A percentile compares a stretch with the other conserved stretches of the same genome.
Conservation (phyloP, 495 filamentous ascomycete genomes). For the Stereocaulon alpinum region DNA sequence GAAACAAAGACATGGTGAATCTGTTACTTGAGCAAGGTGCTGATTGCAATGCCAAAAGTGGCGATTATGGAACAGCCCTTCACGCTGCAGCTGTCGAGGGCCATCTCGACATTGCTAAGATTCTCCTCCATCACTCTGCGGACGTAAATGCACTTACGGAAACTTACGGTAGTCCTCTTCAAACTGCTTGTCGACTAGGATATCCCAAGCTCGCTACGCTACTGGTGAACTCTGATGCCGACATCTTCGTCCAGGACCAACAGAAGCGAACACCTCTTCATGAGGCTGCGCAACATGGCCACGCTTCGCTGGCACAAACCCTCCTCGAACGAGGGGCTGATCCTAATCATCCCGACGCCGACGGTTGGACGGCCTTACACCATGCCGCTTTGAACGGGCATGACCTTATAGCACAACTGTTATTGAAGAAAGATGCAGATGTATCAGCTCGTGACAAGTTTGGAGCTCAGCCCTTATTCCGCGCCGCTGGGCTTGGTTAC, state of each 20-base stretch:
- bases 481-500: neutral
- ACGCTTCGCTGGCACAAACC: neutral
- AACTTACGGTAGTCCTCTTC: neutral
- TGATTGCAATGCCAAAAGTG: neutral
- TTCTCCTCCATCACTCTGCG: neutral
- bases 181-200: neutral
- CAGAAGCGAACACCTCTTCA: neutral
- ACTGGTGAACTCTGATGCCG: neutral
- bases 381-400: neutral
- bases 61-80: neutral
- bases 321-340: neutral
- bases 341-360: neutral
- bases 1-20: neutral
- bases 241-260: neutral
- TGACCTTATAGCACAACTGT: slow-evolving; percentile 1
- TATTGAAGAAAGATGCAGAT: slow-evolving; percentile 19
- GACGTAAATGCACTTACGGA: neutral
- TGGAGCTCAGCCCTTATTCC: neutral
- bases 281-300: neutral
- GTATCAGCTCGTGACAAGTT: neutral
- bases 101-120: too few relatives aligned
- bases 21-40: neutral
- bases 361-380: neutral
- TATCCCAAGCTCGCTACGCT: neutral
- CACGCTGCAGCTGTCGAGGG: neutral